Evolutionary conservation across 1,284 basidiomycete genomes (phyloP), one percentile per base, ranked within the genome.

Genomic region (Phlebopus sp.): DNA sequence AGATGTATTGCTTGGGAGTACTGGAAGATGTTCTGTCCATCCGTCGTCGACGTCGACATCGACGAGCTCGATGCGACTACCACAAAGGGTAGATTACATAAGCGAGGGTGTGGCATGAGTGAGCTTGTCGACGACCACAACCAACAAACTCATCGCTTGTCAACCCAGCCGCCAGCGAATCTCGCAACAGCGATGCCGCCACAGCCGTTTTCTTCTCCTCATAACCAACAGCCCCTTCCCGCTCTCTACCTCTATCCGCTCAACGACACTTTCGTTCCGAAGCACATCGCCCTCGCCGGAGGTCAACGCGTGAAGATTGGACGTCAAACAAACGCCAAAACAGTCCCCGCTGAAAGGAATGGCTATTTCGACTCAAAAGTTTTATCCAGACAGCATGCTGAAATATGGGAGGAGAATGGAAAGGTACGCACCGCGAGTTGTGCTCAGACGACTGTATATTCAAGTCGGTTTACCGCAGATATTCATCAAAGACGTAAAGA

Each of bases 291-390:
- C 37, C 84, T 99, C 37, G 74, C 81, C 25, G 79, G 76, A 42
- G 79, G 76, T 49, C 77, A 83, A 64, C 84, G 82, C 64, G 82
- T 90, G 60, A 98, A 98, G 79, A 96, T 99, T 63, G 96, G 97
- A n/a, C 77, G 95, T 48, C 96, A 99, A 72, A 99, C 95, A 19
- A 98, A 96, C 68, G 87, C 87, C 53, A 97, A 97, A 77, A 97
- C 94, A 0, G 84, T 92, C 23, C 97, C 97, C 6, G 91, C 89
- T 14, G 93, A 97, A 61, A 78, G 89, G 60, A 99, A 99, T 64
- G 96, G 94, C 14, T 99, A 90, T 73, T 98, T 99, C 66, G 96
- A 99, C 74, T 91, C 87, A 44, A 98, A 99, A 68, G 96, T 98
- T 1, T 79, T 99, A 54, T 93, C 90, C 59, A 76, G 96, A 53